phyloP scores from a whole-genome alignment of 441 rosid species.

The Pelargonium cotyledonis region DNA sequence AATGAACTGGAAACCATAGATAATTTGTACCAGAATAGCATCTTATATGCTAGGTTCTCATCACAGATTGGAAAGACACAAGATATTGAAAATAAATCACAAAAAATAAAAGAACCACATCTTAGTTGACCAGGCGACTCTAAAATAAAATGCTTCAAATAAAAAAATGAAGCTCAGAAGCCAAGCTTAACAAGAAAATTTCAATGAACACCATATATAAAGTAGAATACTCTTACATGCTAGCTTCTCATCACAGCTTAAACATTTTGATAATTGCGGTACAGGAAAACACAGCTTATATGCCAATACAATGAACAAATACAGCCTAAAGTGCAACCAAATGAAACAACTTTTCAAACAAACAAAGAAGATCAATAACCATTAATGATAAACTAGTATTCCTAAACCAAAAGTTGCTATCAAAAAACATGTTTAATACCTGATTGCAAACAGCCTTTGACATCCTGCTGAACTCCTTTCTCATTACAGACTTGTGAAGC shows the following conservation, averaged over 20 bases:
- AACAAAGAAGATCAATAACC: too few relatives aligned
- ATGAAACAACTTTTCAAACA: too few relatives aligned
- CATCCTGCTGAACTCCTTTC: conserved; percentile 56
- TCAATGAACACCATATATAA: conserved; percentile 13
- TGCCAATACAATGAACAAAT: too few relatives aligned
- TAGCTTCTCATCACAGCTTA: conserved; percentile 19
- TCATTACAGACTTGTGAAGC: conserved; percentile 49
- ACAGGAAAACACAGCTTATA: conserved; percentile 20
- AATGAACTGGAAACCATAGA: too few relatives aligned
- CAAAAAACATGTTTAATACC: conserved; percentile 22
- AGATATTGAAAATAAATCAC: too few relatives aligned
- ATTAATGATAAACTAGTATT: too few relatives aligned
- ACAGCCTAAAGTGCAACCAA: too few relatives aligned
- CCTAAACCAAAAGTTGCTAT: too few relatives aligned
- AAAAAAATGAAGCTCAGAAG: conserved; percentile 11
- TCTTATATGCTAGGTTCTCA: not conserved
- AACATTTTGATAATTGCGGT: too few relatives aligned
- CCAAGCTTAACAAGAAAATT: conserved; percentile 21
- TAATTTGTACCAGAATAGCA: not conserved
- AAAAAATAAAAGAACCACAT: too few relatives aligned
- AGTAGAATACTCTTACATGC: conserved; percentile 25
- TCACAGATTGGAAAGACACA: not conserved
- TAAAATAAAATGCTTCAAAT: too few relatives aligned
- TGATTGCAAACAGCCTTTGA: conserved; percentile 55
- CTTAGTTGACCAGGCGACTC: too few relatives aligned